These are phyloP conservation scores for Nephelium lappaceum DNA, from an alignment of 345 rosid genomes.

Conservation along the genomic window DNA sequence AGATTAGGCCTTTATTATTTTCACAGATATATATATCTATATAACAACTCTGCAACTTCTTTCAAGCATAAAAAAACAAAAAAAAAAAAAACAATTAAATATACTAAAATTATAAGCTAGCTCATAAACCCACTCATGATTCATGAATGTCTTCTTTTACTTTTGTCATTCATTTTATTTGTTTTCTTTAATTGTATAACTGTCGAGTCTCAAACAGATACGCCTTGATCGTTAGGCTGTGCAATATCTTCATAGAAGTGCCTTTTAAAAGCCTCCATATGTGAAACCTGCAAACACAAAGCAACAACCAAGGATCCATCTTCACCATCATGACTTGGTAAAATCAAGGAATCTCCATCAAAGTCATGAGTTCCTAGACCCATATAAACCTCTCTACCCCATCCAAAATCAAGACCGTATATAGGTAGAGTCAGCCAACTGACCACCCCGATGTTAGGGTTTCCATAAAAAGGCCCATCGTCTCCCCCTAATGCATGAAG, in stretches of 20 bases:
- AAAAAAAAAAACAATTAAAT: too few relatives aligned
- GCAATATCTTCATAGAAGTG: constrained; percentile 35
- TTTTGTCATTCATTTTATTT: too few relatives aligned
- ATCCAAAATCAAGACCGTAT: constrained; percentile 59
- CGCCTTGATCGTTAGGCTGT: not conserved
- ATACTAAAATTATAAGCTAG: too few relatives aligned
- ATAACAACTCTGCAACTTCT: too few relatives aligned
- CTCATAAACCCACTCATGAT: too few relatives aligned
- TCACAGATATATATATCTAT: too few relatives aligned
- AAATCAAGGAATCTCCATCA: constrained; percentile 50
- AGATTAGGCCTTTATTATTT: too few relatives aligned
- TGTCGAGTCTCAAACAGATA: not conserved
- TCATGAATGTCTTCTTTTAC: too few relatives aligned
- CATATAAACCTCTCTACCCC: constrained; percentile 59
- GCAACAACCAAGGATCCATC: constrained; percentile 37
- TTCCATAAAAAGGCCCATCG: constrained; percentile 58
- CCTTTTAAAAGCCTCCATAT: constrained; percentile 38
- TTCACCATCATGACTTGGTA: constrained; percentile 30
- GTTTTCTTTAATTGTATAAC: not conserved
- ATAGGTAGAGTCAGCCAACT: constrained; percentile 68
- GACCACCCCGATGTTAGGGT: constrained; percentile 62
- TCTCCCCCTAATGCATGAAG: constrained; percentile 45
- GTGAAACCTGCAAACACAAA: constrained; percentile 34
- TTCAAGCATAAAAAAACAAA: too few relatives aligned
- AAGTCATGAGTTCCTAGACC: constrained; percentile 56